Conservation (phyloP, 1,284 basidiomycete genomes). For the Baeospora myosura region DNA sequence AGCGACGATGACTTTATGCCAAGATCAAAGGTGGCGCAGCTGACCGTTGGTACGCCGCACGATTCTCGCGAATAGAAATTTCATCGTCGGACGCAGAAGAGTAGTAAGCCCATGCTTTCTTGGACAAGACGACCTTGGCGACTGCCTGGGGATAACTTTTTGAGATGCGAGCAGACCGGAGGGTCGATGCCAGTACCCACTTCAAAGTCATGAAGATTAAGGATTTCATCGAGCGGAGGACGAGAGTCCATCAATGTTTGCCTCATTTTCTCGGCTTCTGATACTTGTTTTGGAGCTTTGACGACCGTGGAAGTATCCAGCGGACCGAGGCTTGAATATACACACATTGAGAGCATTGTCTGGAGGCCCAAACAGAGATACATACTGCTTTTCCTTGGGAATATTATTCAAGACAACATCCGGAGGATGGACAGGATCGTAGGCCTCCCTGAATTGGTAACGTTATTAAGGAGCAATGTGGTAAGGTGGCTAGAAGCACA, state of each 20-base stretch:
- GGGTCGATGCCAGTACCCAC: constrained; percentile 25
- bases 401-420: constrained; percentile 66
- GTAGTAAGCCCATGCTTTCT: constrained; percentile 78
- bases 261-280: constrained; percentile 64
- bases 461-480: background rate
- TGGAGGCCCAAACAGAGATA: too few species aligned
- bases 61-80: too few species aligned
- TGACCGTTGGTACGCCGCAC: too few species aligned
- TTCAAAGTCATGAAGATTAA: constrained; percentile 76
- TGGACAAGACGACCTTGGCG: constrained; percentile 59
- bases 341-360: too few species aligned
- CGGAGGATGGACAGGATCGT: constrained; percentile 68
- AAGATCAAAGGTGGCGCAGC: too few species aligned
- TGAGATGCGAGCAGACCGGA: constrained; percentile 2
- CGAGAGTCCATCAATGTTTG: constrained; percentile 49
- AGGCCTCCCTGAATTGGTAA: constrained; percentile 67
- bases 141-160: constrained; percentile 33
- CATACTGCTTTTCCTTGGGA: constrained; percentile 58
- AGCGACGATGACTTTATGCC: too few species aligned
- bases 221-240: constrained; percentile 60
- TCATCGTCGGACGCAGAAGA: constrained; percentile 78
- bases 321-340: constrained; percentile 64
- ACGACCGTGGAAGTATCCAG: constrained; percentile 45
- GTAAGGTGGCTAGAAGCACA: background rate
- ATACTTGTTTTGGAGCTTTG: constrained; percentile 31